Percentiles rank a stretch among this genome's conserved stretches.
Conservation (phyloP, 805 yeast species). For the Myxozyma melibiosi region DNA sequence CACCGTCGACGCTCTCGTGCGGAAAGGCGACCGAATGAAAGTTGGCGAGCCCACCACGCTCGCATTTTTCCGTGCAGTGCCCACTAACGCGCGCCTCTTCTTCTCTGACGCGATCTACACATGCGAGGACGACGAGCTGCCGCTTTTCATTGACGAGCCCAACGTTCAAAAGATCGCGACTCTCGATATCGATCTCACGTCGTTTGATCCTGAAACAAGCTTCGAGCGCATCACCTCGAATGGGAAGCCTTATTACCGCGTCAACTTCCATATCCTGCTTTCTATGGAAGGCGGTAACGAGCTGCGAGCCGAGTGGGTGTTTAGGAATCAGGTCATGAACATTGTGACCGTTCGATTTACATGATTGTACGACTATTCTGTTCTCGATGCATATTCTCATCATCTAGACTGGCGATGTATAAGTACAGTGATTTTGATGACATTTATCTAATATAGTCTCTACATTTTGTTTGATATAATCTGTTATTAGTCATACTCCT, state of each 20-base stretch:
- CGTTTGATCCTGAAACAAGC: not conserved
- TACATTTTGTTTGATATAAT: too few relatives aligned
- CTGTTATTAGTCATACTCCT: too few relatives aligned
- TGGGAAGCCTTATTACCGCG: constrained; percentile 9
- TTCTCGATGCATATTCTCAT: not conserved
- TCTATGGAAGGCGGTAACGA: constrained; percentile 30
- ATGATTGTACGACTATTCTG: not conserved
- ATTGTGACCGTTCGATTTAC: constrained; percentile 17
- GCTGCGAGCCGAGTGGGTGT: constrained; percentile 24
- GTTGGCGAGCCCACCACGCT: constrained; percentile 12
- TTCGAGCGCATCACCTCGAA: not conserved
- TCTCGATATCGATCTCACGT: constrained; percentile 18
- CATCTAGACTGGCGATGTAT: too few relatives aligned
- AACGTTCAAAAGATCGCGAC: constrained; percentile 6
- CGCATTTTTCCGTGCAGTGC: constrained; percentile 14
- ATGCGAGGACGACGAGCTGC: constrained; percentile 22
- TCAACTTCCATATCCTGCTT: constrained; percentile 17
- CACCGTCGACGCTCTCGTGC: constrained; percentile 16
- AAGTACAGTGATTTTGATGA: too few relatives aligned
- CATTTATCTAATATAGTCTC: too few relatives aligned
- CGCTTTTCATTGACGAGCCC: constrained; percentile 11
- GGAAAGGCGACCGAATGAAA: constrained; percentile 18
- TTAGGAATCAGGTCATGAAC: constrained; percentile 16
- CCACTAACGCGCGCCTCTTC: not conserved
- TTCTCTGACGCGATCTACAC: constrained; percentile 23